A percentile compares a stretch with the other conserved stretches of the same genome.
phyloP scores from a whole-genome alignment of 805 yeast species.

The Saccharomyces mikatae region DNA sequence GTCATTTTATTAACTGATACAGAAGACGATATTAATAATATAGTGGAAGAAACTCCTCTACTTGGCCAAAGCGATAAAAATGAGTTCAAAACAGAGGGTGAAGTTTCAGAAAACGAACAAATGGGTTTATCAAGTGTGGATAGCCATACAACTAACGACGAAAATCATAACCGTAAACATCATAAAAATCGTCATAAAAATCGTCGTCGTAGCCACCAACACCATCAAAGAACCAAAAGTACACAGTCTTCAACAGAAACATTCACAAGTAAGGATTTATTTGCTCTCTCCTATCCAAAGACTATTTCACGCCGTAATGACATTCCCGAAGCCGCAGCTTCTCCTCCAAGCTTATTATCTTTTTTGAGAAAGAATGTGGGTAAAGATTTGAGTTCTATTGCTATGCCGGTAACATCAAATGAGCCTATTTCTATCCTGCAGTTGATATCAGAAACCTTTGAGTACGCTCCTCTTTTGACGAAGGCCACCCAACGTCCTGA shows the following conservation, averaged over 20 bases:
- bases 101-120: conserved; percentile 2
- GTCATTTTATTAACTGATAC: conserved; percentile 48
- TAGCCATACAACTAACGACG: not conserved
- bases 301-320: conserved; percentile 48
- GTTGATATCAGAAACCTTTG: conserved; percentile 69
- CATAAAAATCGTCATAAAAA: conserved; percentile 1
- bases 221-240: not conserved
- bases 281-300: conserved; percentile 36
- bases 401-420: conserved; percentile 91
- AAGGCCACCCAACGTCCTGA: conserved; percentile 39
- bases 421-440: conserved; percentile 86
- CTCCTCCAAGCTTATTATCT: conserved; percentile 77
- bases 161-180: conserved; percentile 2
- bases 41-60: not conserved
- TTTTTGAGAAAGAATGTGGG: conserved; percentile 86
- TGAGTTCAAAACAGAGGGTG: conserved; percentile 1
- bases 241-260: conserved; percentile 1
- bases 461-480: conserved; percentile 61
- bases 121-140: not conserved
- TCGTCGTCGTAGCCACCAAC: not conserved
- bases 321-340: conserved; percentile 47
- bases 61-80: not conserved
- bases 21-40: conserved; percentile 12
- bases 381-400: conserved; percentile 72
- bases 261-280: conserved; percentile 34